These are phyloP conservation scores for Symbiodinium pilosum DNA, from an alignment of 73 alveolate genomes.

Conservation along the genomic window DNA sequence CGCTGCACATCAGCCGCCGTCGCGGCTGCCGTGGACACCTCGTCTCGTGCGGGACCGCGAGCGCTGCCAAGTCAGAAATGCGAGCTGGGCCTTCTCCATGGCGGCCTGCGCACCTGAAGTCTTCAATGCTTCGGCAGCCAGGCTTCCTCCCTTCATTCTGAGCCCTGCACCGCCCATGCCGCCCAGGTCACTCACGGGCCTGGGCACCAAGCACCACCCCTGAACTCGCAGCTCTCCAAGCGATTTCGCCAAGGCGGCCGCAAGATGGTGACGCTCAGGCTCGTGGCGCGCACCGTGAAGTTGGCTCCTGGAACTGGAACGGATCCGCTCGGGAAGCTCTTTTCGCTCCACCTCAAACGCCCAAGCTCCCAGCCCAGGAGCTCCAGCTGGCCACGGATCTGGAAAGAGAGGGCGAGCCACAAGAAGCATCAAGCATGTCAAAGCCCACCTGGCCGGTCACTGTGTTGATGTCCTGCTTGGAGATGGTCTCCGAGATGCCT, in stretches of 20 bases:
- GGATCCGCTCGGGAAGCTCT: neutral
- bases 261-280: constrained; percentile 73
- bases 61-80: neutral
- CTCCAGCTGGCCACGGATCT: constrained; percentile 11
- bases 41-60: too few species aligned
- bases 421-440: too few species aligned
- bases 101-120: constrained; percentile 2
- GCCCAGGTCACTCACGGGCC: constrained; percentile 56
- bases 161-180: constrained; percentile 5
- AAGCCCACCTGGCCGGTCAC: constrained; percentile 52
- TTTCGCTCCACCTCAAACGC: neutral
- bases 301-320: neutral
- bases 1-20: constrained; percentile 28
- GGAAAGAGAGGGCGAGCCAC: neutral
- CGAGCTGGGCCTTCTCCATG: constrained; percentile 6
- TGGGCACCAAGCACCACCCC: neutral
- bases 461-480: constrained; percentile 80
- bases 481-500: constrained; percentile 65
- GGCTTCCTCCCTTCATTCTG: neutral
- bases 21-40: neutral
- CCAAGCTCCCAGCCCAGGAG: neutral
- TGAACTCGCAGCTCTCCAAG: too few species aligned
- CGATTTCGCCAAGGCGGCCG: too few species aligned
- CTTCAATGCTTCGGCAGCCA: too few species aligned
- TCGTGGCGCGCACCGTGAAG: constrained; percentile 82